Percentiles rank a stretch among this genome's conserved stretches.
Evolutionary conservation across 306 rosid species (phyloP).

Genomic region (Astragalus glycyphyllos): DNA sequence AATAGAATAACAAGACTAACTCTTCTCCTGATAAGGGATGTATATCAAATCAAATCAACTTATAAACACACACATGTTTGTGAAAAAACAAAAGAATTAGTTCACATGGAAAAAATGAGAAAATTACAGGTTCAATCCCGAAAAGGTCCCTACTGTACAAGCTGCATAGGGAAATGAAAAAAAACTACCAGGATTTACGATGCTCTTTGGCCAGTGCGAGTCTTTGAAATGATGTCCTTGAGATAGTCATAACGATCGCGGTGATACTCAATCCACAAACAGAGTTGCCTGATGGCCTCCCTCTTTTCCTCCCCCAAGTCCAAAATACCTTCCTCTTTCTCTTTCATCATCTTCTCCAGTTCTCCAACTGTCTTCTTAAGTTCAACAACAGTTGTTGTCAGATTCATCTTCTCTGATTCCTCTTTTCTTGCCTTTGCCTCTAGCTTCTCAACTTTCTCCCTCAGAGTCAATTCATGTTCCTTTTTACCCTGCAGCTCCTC

Average conservation of each 20-base stretch:
- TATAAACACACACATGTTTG: slow-evolving; percentile 44
- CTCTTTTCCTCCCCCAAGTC: slow-evolving; percentile 88
- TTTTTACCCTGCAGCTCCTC: slow-evolving; percentile 57
- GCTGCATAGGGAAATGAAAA: slow-evolving; percentile 16
- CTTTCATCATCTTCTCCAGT: slow-evolving; percentile 70
- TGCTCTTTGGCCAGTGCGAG: slow-evolving; percentile 67
- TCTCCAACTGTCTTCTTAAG: slow-evolving; percentile 71
- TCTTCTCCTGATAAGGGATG: slow-evolving; percentile 25
- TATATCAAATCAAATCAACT: slow-evolving; percentile 18
- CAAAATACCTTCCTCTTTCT: slow-evolving; percentile 66
- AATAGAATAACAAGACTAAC: slow-evolving; percentile 26
- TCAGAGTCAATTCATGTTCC: slow-evolving; percentile 48
- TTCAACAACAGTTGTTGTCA: slow-evolving; percentile 56
- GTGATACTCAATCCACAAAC: slow-evolving; percentile 92
- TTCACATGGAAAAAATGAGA: slow-evolving; percentile 45
- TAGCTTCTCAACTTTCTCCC: slow-evolving; percentile 55
- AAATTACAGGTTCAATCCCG: slow-evolving; percentile 34
- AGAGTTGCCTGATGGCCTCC: slow-evolving; percentile 93
- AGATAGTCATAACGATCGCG: slow-evolving; percentile 74
- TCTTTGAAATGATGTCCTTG: slow-evolving; percentile 67
- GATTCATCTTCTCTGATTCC: slow-evolving; percentile 64
- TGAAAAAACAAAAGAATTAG: slow-evolving; percentile 34
- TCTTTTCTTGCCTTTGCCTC: slow-evolving; percentile 62
- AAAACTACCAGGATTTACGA: slow-evolving; percentile 38
- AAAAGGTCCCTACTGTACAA: slow-evolving; percentile 36